Conservation (phyloP, 345 rosid species). For the Eucalyptus pauciflora region DNA sequence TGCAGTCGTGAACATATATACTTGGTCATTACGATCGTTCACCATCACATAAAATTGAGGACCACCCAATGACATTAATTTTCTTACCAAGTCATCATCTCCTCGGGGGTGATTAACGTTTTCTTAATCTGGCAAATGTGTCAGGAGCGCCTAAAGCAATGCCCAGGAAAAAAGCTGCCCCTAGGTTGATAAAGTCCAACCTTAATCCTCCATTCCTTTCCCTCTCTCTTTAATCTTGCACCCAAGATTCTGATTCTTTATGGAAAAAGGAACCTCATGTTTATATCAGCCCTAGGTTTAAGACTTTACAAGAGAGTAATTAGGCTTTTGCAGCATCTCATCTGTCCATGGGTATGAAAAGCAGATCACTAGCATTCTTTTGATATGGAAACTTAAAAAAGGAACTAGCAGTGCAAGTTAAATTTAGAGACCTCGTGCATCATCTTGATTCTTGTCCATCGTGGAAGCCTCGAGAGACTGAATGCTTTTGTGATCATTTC, state of each 20-base stretch:
- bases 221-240: background rate
- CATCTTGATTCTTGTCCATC: background rate
- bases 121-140: background rate
- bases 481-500: background rate
- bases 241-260: background rate
- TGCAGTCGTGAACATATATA: background rate
- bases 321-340: background rate
- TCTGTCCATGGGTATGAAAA: background rate
- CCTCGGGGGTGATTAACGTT: background rate
- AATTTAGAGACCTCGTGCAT: background rate
- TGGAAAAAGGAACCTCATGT: background rate
- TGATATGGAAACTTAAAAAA: background rate
- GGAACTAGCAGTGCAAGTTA: background rate
- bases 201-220: background rate
- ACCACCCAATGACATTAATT: background rate
- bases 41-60: background rate
- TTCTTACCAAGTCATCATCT: background rate
- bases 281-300: background rate
- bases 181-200: background rate
- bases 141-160: background rate
- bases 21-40: background rate
- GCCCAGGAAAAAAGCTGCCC: background rate
- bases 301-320: background rate
- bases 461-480: background rate
- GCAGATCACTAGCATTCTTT: background rate